Evolutionary conservation across 805 yeast species (phyloP).

Genomic region (Vanderwaltozyma yarrowii): DNA sequence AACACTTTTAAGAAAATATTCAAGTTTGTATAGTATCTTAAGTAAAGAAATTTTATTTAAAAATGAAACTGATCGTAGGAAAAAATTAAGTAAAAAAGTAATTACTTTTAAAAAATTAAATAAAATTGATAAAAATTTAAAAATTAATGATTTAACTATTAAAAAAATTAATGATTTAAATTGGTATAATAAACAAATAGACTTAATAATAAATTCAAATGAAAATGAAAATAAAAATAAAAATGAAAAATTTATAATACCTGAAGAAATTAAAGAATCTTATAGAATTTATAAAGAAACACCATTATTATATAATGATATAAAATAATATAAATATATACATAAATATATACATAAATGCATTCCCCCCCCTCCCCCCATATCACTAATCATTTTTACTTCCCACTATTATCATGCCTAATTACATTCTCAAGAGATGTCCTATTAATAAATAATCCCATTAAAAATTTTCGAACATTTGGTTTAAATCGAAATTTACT

Average conservation of each 20-base stretch:
- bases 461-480: slow-evolving; percentile 51
- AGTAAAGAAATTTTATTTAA: slow-evolving; percentile 1
- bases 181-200: slow-evolving; percentile 22
- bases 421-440: slow-evolving; percentile 43
- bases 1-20: slow-evolving; percentile 23
- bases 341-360: too few species aligned
- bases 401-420: slow-evolving; percentile 34
- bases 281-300: slow-evolving; percentile 21
- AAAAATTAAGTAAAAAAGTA: not conserved
- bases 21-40: slow-evolving; percentile 18
- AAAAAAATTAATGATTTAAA: slow-evolving; percentile 7
- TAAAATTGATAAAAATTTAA: not conserved
- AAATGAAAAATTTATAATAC: slow-evolving; percentile 11
- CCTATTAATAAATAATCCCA: slow-evolving; percentile 51
- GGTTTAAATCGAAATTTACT: slow-evolving; percentile 52
- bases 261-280: slow-evolving; percentile 19
- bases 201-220: slow-evolving; percentile 1
- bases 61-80: not conserved
- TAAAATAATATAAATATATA: not conserved
- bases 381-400: too few species aligned
- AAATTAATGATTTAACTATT: too few species aligned
- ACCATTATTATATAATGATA: slow-evolving; percentile 23
- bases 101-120: not conserved
- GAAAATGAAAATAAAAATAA: slow-evolving; percentile 4
- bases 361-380: too few species aligned